phyloP scores from a whole-genome alignment of 257 asterid genomes.

The Solanum infundibuliforme region DNA sequence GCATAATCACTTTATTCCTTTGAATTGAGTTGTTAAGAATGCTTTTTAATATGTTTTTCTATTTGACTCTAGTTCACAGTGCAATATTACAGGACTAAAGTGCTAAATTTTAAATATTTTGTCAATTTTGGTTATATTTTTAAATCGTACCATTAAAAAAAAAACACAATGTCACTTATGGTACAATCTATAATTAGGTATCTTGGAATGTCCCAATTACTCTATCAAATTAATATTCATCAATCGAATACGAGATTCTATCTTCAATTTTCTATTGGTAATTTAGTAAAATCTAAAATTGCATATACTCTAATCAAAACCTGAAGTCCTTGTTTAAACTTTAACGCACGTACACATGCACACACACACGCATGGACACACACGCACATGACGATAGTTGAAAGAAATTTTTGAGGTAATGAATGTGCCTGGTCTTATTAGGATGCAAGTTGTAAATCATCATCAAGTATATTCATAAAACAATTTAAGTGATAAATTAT shows the following conservation, averaged over 20 bases:
- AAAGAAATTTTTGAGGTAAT: background rate
- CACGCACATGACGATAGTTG: background rate
- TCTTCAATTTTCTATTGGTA: background rate
- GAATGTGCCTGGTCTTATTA: background rate
- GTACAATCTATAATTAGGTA: background rate
- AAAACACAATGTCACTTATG: no score
- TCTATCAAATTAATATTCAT: background rate
- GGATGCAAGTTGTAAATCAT: background rate
- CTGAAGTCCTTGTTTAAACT: no score
- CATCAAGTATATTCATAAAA: background rate
- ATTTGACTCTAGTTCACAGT: background rate
- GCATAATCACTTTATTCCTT: background rate
- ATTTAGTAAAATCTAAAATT: background rate
- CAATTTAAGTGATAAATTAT: background rate
- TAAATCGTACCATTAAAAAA: no score
- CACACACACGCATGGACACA: no score
- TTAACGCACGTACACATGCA: no score
- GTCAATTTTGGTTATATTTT: background rate
- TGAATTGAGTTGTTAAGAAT: background rate
- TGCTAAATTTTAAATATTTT: background rate
- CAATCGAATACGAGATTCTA: background rate
- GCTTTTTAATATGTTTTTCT: background rate
- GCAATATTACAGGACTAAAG: background rate
- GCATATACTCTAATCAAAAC: background rate
- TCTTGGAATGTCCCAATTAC: background rate